Evolutionary conservation across 108 stramenopile species (phyloP).

Genomic region (Parmales sp.): DNA sequence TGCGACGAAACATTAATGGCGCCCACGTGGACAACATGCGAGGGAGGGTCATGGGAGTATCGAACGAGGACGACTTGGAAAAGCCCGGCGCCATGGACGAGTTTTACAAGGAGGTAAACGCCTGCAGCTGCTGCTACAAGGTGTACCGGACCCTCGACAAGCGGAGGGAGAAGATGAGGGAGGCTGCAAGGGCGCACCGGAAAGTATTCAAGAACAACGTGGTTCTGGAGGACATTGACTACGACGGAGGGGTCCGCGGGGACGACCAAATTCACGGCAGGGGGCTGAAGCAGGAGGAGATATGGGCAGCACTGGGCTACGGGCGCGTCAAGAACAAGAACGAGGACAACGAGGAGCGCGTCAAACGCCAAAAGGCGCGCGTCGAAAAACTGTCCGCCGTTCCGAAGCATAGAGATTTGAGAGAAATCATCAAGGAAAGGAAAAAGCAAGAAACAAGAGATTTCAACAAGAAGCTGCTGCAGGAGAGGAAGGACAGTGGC

Average conservation of each 20-base stretch:
- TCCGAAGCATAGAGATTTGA: neutral
- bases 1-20: neutral
- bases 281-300: neutral
- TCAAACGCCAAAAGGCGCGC: neutral
- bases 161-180: constrained; percentile 7
- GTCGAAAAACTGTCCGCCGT: neutral
- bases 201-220: neutral
- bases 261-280: neutral
- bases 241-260: neutral
- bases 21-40: neutral
- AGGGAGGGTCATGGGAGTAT: constrained; percentile 4
- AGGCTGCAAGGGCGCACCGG: neutral
- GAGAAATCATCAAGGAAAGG: neutral
- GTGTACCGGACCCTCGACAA: neutral
- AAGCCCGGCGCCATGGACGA: constrained; percentile 2
- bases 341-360: neutral
- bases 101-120: neutral
- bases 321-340: neutral
- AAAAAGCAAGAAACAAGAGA: neutral
- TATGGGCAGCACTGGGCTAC: constrained; percentile 6
- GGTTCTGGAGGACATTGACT: neutral
- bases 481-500: neutral
- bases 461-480: neutral
- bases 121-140: constrained; percentile 5
- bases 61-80: constrained; percentile 3